These are phyloP conservation scores for Rhizoclosmatium globosum DNA, from an alignment of 192 early-diverging fungal species.

Conservation along the genomic window DNA sequence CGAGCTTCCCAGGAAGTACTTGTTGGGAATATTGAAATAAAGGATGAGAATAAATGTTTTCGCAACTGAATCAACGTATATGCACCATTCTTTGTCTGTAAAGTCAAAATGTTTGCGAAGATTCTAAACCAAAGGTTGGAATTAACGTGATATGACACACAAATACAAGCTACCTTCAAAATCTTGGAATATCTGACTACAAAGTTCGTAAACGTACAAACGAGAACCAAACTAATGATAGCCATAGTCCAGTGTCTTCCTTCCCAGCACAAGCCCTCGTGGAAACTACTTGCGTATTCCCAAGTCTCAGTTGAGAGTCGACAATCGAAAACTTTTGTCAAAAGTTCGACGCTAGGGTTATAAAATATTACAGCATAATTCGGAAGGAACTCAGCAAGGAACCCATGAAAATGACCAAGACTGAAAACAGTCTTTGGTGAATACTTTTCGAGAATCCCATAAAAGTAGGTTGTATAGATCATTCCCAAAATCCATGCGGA, in stretches of 20 bases:
- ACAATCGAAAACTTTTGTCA: constrained; percentile 27
- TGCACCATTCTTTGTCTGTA: constrained; percentile 25
- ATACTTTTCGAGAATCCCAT: constrained; percentile 5
- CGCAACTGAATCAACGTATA: constrained; percentile 10
- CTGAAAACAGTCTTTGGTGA: not conserved
- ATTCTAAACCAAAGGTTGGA: not conserved
- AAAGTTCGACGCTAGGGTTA: constrained; percentile 19
- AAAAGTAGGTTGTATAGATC: constrained; percentile 16
- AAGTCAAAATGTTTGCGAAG: constrained; percentile 16
- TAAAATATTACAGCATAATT: constrained; percentile 15
- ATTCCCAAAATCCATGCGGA: constrained; percentile 12
- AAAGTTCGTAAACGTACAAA: constrained; percentile 11
- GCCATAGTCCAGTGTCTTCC: constrained; percentile 1
- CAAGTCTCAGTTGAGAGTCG: constrained; percentile 1
- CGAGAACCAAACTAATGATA: not conserved
- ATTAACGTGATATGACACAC: not conserved
- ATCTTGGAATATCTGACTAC: constrained; percentile 27
- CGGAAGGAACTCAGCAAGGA: constrained; percentile 15
- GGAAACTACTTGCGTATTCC: not conserved
- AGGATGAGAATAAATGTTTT: constrained; percentile 20
- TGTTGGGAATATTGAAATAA: constrained; percentile 17
- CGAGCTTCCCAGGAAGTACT: not conserved
- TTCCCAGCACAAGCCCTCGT: not conserved
- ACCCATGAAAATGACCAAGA: constrained; percentile 2
- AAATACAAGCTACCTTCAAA: constrained; percentile 1